Percentiles rank a stretch among this genome's conserved stretches.
Evolutionary conservation across 1,284 basidiomycete species (phyloP).

Genomic region (Exobasidium rhododendri): DNA sequence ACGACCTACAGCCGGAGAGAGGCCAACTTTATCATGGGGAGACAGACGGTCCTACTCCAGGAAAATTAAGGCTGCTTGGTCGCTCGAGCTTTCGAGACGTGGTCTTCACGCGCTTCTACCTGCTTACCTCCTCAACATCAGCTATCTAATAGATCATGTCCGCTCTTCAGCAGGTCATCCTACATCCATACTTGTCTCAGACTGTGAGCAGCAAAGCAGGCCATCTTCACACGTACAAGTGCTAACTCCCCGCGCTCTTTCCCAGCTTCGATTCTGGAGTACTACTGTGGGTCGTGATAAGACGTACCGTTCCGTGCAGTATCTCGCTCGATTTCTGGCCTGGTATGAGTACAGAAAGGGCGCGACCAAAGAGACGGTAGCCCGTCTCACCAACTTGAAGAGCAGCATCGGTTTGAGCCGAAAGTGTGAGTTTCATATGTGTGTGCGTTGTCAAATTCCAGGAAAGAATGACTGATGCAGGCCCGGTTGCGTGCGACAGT

Average conservation of each 20-base stretch:
- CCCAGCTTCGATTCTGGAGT: conserved; percentile 51
- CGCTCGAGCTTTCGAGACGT: too few relatives aligned
- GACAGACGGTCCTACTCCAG: neutral
- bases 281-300: conserved; percentile 58
- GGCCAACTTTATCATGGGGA: too few relatives aligned
- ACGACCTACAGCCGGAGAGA: too few relatives aligned
- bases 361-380: conserved; percentile 57
- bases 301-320: conserved; percentile 88
- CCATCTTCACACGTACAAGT: too few relatives aligned
- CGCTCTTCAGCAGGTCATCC: conserved; percentile 51
- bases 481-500: too few relatives aligned
- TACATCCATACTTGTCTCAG: conserved; percentile 52
- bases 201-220: conserved; percentile 37
- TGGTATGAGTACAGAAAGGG: conserved; percentile 63
- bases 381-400: conserved; percentile 56
- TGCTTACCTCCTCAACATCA: too few relatives aligned
- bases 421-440: conserved; percentile 57
- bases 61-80: neutral
- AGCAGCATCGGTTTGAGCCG: conserved; percentile 56
- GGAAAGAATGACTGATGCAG: too few relatives aligned
- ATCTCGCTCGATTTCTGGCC: conserved; percentile 82
- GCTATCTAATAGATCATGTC: conserved; percentile 48
- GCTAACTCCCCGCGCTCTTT: neutral
- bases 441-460: too few relatives aligned
- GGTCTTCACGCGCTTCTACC: too few relatives aligned